A percentile compares a stretch with the other conserved stretches of the same genome.
phyloP scores from a whole-genome alignment of 179 eudicot species.

The Carnegiea gigantea region DNA sequence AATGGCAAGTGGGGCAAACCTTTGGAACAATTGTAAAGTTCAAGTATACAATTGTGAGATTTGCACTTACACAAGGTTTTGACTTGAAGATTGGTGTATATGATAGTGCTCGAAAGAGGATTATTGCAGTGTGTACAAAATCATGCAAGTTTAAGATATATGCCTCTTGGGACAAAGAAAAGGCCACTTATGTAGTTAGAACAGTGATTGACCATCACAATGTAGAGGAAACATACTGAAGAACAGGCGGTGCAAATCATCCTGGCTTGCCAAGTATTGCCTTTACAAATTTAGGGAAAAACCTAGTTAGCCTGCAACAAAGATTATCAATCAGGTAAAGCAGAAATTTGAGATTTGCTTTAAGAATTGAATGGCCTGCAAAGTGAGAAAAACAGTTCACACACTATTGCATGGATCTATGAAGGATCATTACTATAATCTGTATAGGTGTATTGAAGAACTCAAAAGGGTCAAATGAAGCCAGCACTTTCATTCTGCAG shows the following conservation, averaged over 20 bases:
- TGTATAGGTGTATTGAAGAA: not conserved
- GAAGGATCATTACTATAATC: slow-evolving; percentile 1
- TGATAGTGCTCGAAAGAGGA: no score
- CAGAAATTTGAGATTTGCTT: not conserved
- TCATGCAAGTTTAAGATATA: not conserved
- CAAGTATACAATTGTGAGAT: not conserved
- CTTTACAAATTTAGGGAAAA: not conserved
- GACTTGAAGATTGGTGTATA: no score
- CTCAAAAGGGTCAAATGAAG: not conserved
- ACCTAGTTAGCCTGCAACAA: no score
- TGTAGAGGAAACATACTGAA: not conserved
- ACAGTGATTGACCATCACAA: not conserved
- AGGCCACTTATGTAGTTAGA: not conserved
- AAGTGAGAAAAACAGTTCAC: not conserved
- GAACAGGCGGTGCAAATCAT: not conserved
- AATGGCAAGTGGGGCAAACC: not conserved
- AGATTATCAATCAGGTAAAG: not conserved
- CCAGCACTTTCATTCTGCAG: not conserved
- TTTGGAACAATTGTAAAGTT: not conserved
- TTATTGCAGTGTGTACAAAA: not conserved
- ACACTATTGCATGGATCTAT: not conserved
- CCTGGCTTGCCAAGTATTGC: not conserved
- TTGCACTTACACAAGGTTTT: not conserved
- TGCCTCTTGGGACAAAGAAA: not conserved
- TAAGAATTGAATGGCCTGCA: not conserved